These are phyloP conservation scores for Pseudocercospora vitis DNA, from an alignment of 2,329 filamentous ascomycete genomes.

Conservation along the genomic window DNA sequence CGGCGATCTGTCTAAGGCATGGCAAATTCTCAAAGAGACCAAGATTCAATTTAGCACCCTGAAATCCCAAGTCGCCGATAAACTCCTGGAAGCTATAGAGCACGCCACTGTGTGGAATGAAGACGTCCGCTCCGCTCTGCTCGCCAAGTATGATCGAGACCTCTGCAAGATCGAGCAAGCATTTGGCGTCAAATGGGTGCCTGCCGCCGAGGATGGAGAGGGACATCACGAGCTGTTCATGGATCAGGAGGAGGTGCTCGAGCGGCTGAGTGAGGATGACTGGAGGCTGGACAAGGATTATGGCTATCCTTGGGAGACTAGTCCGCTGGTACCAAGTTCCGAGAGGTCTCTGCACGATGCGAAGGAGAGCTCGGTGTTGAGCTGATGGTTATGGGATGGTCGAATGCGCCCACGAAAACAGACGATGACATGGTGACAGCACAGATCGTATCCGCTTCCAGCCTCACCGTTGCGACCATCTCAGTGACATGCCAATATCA, in stretches of 20 bases:
- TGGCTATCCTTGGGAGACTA: conserved; percentile 33
- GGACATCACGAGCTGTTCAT: conserved; percentile 31
- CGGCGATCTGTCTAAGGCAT: conserved; percentile 34
- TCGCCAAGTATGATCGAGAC: conserved; percentile 35
- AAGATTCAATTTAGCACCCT: conserved; percentile 27
- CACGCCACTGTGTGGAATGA: conserved; percentile 30
- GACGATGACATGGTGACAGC: too few relatives aligned
- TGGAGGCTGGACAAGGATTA: conserved; percentile 32
- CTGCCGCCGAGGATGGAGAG: conserved; percentile 19
- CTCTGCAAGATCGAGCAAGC: conserved; percentile 35
- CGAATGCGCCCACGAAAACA: too few relatives aligned
- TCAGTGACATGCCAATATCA: too few relatives aligned
- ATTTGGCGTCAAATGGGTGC: conserved; percentile 34
- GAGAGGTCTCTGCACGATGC: conserved; percentile 31
- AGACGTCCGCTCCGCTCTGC: conserved; percentile 29
- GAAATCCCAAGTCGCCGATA: conserved; percentile 23
- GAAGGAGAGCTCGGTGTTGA: conserved; percentile 15
- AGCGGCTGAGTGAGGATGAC: conserved; percentile 27
- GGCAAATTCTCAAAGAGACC: conserved; percentile 33
- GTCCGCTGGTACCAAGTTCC: conserved; percentile 17
- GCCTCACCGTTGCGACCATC: too few relatives aligned
- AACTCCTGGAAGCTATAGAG: conserved; percentile 34
- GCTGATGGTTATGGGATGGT: too few relatives aligned
- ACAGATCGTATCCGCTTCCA: too few relatives aligned
- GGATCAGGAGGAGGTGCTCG: conserved; percentile 34